phyloP scores from a whole-genome alignment of 352 stramenopile species.

The Phytophthora sp. region DNA sequence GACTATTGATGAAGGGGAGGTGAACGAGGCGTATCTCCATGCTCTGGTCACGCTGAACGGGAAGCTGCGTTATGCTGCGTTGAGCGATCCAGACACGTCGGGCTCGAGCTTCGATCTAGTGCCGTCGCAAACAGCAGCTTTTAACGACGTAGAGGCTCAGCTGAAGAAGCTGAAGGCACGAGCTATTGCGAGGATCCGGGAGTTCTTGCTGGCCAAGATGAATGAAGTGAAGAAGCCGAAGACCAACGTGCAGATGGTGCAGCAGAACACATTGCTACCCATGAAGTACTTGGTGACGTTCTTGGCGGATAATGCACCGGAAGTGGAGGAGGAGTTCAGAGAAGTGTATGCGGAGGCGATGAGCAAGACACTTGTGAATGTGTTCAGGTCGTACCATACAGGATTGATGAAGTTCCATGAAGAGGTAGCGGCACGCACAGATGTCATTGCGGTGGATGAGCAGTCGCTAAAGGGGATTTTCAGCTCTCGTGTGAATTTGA shows the following conservation, averaged over 20 bases:
- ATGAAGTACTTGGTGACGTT: conserved; percentile 97
- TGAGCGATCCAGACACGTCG: conserved; percentile 57
- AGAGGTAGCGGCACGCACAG: conserved; percentile 91
- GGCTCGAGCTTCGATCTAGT: conserved; percentile 89
- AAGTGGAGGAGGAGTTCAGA: conserved; percentile 95
- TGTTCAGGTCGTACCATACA: conserved; percentile 98
- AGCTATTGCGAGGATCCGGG: conserved; percentile 77
- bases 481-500: conserved; percentile 92
- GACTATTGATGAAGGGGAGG: conserved; percentile 93
- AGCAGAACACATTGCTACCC: conserved; percentile 96
- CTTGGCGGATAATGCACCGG: conserved; percentile 90
- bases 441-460: conserved; percentile 97
- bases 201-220: conserved; percentile 96
- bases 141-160: conserved; percentile 93
- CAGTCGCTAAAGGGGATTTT: conserved; percentile 90
- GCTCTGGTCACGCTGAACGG: conserved; percentile 93
- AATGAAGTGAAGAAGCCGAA: conserved; percentile 95
- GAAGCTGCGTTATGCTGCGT: conserved; percentile 91
- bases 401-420: conserved; percentile 95
- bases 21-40: conserved; percentile 95
- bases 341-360: conserved; percentile 97
- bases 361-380: conserved; percentile 94
- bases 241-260: conserved; percentile 98
- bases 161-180: conserved; percentile 89
- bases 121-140: conserved; percentile 90